Percentiles rank a stretch among this genome's conserved stretches.
These are phyloP conservation scores for Malus sylvestris DNA, from an alignment of 306 rosid genomes.

Conservation along the genomic window DNA sequence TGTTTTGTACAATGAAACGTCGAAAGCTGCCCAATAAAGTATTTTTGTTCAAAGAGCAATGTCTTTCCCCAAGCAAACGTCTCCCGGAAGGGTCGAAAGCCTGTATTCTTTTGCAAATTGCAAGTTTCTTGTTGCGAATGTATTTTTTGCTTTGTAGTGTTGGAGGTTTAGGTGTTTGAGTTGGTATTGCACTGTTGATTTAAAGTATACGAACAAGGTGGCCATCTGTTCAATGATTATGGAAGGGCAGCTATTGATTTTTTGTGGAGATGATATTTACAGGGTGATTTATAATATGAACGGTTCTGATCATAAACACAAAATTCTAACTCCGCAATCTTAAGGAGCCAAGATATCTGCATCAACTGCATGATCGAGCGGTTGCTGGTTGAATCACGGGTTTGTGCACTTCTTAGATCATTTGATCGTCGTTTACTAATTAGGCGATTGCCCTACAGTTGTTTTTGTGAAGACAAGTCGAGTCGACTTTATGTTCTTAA, in stretches of 20 bases:
- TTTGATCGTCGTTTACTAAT: too few species aligned
- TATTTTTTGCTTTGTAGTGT: not conserved
- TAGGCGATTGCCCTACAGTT: too few species aligned
- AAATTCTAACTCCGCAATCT: too few species aligned
- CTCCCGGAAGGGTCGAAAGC: not conserved
- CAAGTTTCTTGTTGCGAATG: not conserved
- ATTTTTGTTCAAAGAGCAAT: not conserved
- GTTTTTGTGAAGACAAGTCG: too few species aligned
- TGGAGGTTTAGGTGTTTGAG: not conserved
- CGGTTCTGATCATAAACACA: too few species aligned
- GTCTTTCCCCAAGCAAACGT: not conserved
- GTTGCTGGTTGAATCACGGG: too few species aligned
- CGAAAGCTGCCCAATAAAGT: not conserved
- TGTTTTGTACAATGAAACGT: not conserved
- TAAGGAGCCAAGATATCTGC: too few species aligned
- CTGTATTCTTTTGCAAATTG: not conserved
- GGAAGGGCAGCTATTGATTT: not conserved
- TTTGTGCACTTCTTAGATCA: too few species aligned
- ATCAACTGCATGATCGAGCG: too few species aligned
- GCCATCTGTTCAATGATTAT: not conserved
- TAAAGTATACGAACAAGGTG: not conserved
- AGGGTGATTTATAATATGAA: too few species aligned
- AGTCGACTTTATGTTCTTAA: too few species aligned
- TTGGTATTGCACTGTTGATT: not conserved
- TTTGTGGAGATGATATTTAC: too few species aligned